phyloP scores from a whole-genome alignment of 495 filamentous ascomycete genomes.

The Thermochaetoides thermophila region DNA sequence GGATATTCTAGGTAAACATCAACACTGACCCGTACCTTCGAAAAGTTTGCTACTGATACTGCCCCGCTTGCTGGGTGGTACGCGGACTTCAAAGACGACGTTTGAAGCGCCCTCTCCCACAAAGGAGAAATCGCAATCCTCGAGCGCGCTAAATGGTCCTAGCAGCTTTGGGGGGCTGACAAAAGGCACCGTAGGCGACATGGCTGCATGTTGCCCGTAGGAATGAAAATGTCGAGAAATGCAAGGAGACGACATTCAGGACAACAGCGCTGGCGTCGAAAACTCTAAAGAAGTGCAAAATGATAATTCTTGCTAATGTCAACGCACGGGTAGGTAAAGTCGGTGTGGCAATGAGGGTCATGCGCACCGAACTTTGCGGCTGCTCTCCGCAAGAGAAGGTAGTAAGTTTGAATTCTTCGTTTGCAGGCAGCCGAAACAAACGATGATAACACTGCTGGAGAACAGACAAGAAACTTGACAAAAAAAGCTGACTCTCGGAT shows the following conservation, averaged over 20 bases:
- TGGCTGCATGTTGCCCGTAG: neutral
- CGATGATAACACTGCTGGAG: too few species aligned
- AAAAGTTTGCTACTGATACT: conserved; percentile 9
- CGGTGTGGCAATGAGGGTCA: too few species aligned
- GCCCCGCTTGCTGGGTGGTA: conserved; percentile 14
- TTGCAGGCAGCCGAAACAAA: too few species aligned
- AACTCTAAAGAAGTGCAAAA: too few species aligned
- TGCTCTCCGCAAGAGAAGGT: too few species aligned
- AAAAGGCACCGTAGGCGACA: neutral
- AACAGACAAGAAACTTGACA: too few species aligned
- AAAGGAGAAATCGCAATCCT: conserved; percentile 15
- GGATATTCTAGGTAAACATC: too few species aligned
- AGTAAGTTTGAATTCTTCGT: too few species aligned
- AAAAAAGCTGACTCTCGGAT: too few species aligned
- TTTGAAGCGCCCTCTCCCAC: conserved; percentile 56
- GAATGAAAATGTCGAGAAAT: neutral
- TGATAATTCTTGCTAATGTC: too few species aligned
- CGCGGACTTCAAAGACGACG: conserved; percentile 46
- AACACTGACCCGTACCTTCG: conserved; percentile 4
- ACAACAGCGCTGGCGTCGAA: neutral
- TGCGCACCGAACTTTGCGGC: too few species aligned
- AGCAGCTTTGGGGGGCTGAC: neutral
- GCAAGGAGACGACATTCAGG: neutral
- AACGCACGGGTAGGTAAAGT: too few species aligned
- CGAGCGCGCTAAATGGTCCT: neutral